Evolutionary conservation across 78 protist genomes (phyloP), one percentile per base, ranked within the genome.

Genomic region (Kipferlia bialata): DNA sequence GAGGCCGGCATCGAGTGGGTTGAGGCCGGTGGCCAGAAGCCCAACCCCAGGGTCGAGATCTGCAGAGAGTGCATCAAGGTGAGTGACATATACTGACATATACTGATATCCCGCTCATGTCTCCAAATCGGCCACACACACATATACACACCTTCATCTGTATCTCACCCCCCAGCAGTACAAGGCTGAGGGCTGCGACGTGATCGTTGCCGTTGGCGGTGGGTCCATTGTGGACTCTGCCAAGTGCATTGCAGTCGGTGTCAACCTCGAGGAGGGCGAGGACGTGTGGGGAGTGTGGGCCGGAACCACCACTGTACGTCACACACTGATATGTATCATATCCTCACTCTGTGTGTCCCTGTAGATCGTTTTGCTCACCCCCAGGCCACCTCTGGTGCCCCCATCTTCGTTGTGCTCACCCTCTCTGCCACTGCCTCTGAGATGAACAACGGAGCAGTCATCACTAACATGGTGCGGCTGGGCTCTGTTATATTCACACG

Each of bases 351-450:
- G n/a, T n/a, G n/a, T n/a, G n/a, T n/a, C n/a, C n/a, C n/a, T n/a
- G n/a, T n/a, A n/a, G n/a, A n/a, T n/a, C n/a, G n/a, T n/a, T n/a
- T n/a, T n/a, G n/a, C n/a, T n/a, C n/a, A n/a, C n/a, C 22, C 44
- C 26, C 70, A 44, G 28, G 31, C 39, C 26, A 38, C 54, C 22
- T 10, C 10, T 2, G 54, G 62, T 37, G 17, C 20, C 18, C 74
- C 74, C 48, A 29, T 70, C 38, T 70, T 34, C 58, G 17, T 15
- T 3, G 74, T 70, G 10, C 37, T 70, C 15, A 70, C 74, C 39
- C 32, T 70, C 34, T 51, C 62, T n/a, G 74, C 64, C n/a, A 70
- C 74, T 57, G 74, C 67, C 32, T 56, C 64, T 70, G 74, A 70
- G 66, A 51, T 22, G 62, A 58, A 70, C 60, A 33, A 22, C 18